A percentile compares a stretch with the other conserved stretches of the same genome.
phyloP scores from a whole-genome alignment of 331 rosid species.

The Quercus tomentella region DNA sequence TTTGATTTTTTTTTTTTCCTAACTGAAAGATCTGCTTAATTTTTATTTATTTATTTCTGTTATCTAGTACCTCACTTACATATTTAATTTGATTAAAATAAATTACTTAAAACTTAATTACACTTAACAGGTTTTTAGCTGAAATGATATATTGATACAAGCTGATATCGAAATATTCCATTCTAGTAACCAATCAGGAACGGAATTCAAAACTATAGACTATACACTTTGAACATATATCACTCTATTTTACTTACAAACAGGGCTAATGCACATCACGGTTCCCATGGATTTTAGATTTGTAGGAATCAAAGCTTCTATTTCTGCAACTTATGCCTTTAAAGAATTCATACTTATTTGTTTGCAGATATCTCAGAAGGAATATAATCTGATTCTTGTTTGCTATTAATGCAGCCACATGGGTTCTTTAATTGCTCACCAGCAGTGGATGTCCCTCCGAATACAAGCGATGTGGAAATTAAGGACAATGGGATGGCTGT shows the following conservation, averaged over 20 bases:
- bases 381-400: not conserved
- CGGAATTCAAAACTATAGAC: no score
- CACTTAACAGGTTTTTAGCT: no score
- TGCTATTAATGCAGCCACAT: conserved; percentile 77
- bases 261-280: no score
- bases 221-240: not conserved
- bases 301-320: not conserved
- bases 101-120: no score
- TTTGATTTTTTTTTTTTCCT: no score
- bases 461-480: conserved; percentile 65
- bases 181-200: no score
- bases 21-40: no score
- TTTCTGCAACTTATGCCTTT: not conserved
- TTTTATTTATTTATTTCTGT: no score
- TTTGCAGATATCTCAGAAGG: not conserved
- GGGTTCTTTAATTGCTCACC: conserved; percentile 96
- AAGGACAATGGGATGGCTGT: conserved; percentile 56
- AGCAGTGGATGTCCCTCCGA: conserved; percentile 92
- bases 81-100: no score
- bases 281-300: not conserved
- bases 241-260: not conserved
- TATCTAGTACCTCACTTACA: no score
- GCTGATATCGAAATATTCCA: rapidly evolving
- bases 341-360: not conserved
- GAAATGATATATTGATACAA: no score